Evolutionary conservation across 305 asterid genomes (phyloP).

Genomic region (Fraxinus baroniana): DNA sequence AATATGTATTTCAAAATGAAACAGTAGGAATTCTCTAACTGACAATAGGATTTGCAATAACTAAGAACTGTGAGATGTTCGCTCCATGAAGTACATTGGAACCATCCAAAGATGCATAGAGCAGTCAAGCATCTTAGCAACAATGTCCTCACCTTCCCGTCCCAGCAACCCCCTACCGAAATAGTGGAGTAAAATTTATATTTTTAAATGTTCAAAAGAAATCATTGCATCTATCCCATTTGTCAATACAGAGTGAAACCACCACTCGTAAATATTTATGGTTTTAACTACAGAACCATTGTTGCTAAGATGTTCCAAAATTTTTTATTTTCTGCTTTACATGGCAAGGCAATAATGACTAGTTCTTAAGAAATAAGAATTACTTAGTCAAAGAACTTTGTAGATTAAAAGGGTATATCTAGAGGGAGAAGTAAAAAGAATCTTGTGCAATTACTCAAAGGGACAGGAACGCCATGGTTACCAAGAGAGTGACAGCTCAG

Average conservation of each 20-base stretch:
- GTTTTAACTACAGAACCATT: conserved; percentile 3
- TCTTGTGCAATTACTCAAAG: not conserved
- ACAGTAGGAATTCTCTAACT: not conserved
- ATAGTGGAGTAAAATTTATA: not conserved
- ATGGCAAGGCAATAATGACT: not conserved
- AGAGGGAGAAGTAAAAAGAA: not conserved
- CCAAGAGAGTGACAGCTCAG: not conserved
- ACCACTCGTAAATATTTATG: not conserved
- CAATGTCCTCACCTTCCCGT: not conserved
- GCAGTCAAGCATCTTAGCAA: not conserved
- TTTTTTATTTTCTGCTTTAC: conserved; percentile 4
- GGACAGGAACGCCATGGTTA: not conserved
- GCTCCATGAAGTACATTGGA: not conserved
- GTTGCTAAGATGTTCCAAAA: not conserved
- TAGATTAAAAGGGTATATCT: not conserved
- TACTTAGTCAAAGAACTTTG: not conserved
- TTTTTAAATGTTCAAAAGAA: not conserved
- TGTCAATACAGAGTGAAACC: not conserved
- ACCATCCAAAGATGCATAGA: not conserved
- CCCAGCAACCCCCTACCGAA: not conserved
- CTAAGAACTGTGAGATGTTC: not conserved
- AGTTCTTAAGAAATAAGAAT: not conserved
- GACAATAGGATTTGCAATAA: not conserved
- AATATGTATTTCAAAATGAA: not conserved
- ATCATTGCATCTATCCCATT: not conserved